Evolutionary conservation across 768 basidiomycete species (phyloP), one percentile per base, ranked within the genome.

Genomic region (Suillus americanus): DNA sequence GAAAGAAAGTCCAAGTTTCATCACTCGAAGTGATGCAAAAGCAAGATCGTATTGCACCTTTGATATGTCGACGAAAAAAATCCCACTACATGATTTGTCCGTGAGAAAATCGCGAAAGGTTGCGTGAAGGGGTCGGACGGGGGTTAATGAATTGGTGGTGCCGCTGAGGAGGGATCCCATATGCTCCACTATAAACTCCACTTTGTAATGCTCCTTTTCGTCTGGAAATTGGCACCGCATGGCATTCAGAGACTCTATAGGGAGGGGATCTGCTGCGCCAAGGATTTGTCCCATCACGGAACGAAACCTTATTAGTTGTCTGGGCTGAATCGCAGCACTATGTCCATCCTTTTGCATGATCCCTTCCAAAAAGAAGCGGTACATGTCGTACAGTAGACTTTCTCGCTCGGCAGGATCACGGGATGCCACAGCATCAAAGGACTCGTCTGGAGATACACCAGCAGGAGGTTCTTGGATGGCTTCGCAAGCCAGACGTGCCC

Each of bases 1-100:
- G 70, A 81, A 80, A 54, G 64, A 62, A 14, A 80, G 71, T 12
- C 64, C 55, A 23, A 56, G 43, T 10, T 73, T 64, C 79, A 80
- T 75, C 14, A 74, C 55, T 3, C 55, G 57, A 10, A 80, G 60
- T 16, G 68, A 74, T 14, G 68, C 65, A 9, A 60, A 48, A 3
- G 72, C 68, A 3, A 79, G 68, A 25, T 62, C 46, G 1, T 40
- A 30, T 28, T 77, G 70, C 13, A 45, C 38, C n/a, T 35, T 46
- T 5, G 62, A 64, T 23, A 45, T 43, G 37, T 68, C 67, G 23
- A 69, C 55, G 64, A 38, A 64, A 48, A 66, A 75, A 10, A 55
- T 25, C 33, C 48, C 43, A 33, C 68, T 67, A 5, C 68, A 66
- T 7, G 38, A 23, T 37, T 60, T 2, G 46, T 70, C 62, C 8